These are phyloP conservation scores for Fusarium buxicola DNA, from an alignment of 2,329 filamentous ascomycete species.

Conservation along the genomic window DNA sequence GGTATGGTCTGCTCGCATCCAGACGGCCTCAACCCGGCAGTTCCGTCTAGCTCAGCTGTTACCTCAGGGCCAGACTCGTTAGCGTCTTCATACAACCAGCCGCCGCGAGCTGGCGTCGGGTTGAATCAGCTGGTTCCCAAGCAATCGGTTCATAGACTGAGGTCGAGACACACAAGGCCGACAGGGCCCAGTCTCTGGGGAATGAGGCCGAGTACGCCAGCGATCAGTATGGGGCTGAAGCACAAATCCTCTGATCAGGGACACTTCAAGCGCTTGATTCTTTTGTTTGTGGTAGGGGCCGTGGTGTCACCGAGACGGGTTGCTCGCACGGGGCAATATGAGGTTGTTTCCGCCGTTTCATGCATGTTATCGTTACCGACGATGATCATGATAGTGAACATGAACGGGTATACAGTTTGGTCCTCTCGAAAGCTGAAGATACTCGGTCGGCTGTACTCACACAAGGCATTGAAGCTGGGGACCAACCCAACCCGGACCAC, in stretches of 20 bases:
- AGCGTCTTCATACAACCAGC: conserved; percentile 20
- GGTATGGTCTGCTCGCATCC: conserved; percentile 31
- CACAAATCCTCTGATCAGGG: conserved; percentile 13
- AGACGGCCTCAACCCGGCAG: conserved; percentile 7
- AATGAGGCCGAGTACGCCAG: conserved; percentile 31
- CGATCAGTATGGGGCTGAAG: conserved; percentile 30
- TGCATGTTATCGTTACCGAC: conserved; percentile 7
- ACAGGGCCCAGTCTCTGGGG: conserved; percentile 30
- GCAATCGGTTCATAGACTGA: conserved; percentile 33
- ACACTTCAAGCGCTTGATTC: conserved; percentile 9
- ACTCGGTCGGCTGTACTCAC: conserved; percentile 11
- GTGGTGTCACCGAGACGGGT: conserved; percentile 31
- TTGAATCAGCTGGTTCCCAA: conserved; percentile 20
- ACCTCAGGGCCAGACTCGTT: conserved; percentile 22
- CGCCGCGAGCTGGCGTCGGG: conserved; percentile 14
- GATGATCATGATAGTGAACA: conserved; percentile 7
- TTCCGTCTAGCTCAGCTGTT: conserved; percentile 13
- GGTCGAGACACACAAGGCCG: conserved; percentile 36
- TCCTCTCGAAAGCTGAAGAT: conserved; percentile 13
- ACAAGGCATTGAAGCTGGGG: conserved; percentile 24
- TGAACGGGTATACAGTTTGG: conserved; percentile 6
- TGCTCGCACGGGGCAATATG: conserved; percentile 14
- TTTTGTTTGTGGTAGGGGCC: conserved; percentile 18
- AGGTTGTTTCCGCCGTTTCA: neutral
- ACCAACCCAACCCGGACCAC: conserved; percentile 17